Percentiles rank a stretch among this genome's conserved stretches.
Evolutionary conservation across 2,329 filamentous ascomycete genomes (phyloP).

Genomic region (Dichotomopilus funicola): DNA sequence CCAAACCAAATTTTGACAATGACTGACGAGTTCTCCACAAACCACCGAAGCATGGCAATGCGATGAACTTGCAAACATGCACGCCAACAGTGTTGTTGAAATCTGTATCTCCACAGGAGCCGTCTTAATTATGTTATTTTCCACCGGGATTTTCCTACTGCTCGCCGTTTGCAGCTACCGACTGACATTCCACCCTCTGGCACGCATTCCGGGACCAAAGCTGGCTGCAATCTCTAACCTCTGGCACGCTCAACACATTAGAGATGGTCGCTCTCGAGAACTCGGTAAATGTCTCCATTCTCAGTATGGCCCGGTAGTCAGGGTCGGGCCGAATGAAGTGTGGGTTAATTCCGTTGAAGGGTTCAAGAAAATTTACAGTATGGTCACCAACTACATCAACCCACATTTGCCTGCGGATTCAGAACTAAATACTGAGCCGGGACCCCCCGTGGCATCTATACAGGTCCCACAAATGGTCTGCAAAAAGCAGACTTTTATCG

Average conservation of each 20-base stretch:
- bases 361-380: slow-evolving; percentile 43
- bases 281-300: slow-evolving; percentile 40
- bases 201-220: slow-evolving; percentile 40
- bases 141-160: not conserved
- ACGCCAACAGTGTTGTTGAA: no score
- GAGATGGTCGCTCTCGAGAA: slow-evolving; percentile 36
- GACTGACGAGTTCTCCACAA: not conserved
- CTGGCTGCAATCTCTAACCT: slow-evolving; percentile 41
- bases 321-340: slow-evolving; percentile 48
- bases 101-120: no score
- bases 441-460: not conserved
- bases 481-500: slow-evolving; percentile 49
- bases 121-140: not conserved
- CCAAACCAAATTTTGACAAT: not conserved
- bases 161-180: slow-evolving; percentile 29
- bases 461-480: slow-evolving; percentile 41
- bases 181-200: slow-evolving; percentile 38
- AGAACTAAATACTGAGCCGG: not conserved
- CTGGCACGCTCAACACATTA: slow-evolving; percentile 43
- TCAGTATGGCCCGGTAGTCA: slow-evolving; percentile 44
- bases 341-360: slow-evolving; percentile 45
- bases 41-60: not conserved
- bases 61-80: no score
- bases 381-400: not conserved
- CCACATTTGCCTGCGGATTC: not conserved